These are phyloP conservation scores for Nannochloropsis oceanica DNA, from an alignment of 108 stramenopile species.

Conservation along the genomic window DNA sequence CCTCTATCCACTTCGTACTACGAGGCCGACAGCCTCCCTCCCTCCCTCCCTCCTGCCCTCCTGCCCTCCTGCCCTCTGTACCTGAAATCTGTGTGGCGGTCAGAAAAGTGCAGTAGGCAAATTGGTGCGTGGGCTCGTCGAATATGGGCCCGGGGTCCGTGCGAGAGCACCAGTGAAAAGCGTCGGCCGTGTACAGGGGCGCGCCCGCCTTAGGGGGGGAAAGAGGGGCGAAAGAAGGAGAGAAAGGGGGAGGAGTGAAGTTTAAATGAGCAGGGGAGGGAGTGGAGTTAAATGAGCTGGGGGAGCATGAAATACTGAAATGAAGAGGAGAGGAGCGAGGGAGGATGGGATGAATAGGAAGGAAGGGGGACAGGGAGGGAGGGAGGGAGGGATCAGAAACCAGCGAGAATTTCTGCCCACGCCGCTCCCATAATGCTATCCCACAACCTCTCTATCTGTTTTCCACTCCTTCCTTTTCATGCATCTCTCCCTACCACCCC, in stretches of 20 bases:
- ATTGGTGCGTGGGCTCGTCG: not conserved
- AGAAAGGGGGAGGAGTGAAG: not conserved
- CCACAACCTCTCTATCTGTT: not conserved
- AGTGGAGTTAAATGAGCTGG: not conserved
- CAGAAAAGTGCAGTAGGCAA: not conserved
- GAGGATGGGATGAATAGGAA: too few species aligned
- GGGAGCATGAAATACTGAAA: not conserved
- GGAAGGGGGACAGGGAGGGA: too few species aligned
- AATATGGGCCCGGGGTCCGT: not conserved
- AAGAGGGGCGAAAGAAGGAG: not conserved
- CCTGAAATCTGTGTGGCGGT: not conserved
- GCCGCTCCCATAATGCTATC: too few species aligned
- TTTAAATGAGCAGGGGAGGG: not conserved
- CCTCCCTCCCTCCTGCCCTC: not conserved
- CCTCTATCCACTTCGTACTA: too few species aligned
- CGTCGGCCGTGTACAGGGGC: not conserved
- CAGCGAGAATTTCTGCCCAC: too few species aligned
- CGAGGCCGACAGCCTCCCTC: not conserved
- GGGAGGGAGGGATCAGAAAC: too few species aligned
- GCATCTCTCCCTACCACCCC: not conserved
- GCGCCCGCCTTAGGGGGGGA: not conserved
- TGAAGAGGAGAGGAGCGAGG: not conserved
- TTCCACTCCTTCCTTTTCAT: not conserved
- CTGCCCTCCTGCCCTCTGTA: not conserved
- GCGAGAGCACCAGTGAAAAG: not conserved